Evolutionary conservation across 208 protist species (phyloP).

Genomic region (Crithidia expoeki): DNA sequence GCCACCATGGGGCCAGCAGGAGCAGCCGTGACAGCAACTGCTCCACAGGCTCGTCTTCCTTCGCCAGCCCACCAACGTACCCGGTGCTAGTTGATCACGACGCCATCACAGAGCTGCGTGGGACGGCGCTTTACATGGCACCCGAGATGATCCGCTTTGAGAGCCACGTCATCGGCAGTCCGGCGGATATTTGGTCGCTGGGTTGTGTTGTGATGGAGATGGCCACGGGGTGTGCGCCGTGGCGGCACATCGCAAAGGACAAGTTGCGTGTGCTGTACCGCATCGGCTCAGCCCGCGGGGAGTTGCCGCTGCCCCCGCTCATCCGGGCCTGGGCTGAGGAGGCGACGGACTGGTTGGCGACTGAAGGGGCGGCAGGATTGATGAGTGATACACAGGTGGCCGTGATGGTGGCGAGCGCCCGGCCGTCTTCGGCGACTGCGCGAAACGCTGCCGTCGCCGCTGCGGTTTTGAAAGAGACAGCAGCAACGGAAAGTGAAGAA

Average conservation of each 20-base stretch:
- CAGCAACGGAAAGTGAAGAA: background rate
- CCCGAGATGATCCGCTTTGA: slow-evolving; percentile 87
- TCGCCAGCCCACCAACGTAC: slow-evolving; percentile 27
- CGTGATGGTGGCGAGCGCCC: background rate
- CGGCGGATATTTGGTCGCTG: slow-evolving; percentile 85
- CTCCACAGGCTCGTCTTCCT: background rate
- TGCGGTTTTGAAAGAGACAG: background rate
- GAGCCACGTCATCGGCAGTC: slow-evolving; percentile 51
- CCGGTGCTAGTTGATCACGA: slow-evolving; percentile 60
- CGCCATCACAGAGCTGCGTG: slow-evolving; percentile 79
- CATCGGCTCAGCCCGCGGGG: slow-evolving; percentile 58
- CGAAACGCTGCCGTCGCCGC: background rate
- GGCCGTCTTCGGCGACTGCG: background rate
- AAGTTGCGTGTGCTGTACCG: slow-evolving; percentile 64
- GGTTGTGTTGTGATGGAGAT: slow-evolving; percentile 89
- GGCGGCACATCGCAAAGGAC: slow-evolving; percentile 63
- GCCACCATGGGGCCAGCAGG: background rate
- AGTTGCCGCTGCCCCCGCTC: slow-evolving; percentile 71
- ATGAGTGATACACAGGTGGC: slow-evolving; percentile 6
- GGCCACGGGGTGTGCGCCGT: slow-evolving; percentile 70
- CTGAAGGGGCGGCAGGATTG: background rate
- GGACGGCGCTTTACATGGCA: slow-evolving; percentile 86
- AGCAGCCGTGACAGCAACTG: slow-evolving; percentile 1
- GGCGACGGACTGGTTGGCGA: slow-evolving; percentile 39
- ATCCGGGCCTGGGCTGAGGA: slow-evolving; percentile 49